phyloP scores from a whole-genome alignment of 2,329 filamentous ascomycete genomes.

The Escovopsis sp. region DNA sequence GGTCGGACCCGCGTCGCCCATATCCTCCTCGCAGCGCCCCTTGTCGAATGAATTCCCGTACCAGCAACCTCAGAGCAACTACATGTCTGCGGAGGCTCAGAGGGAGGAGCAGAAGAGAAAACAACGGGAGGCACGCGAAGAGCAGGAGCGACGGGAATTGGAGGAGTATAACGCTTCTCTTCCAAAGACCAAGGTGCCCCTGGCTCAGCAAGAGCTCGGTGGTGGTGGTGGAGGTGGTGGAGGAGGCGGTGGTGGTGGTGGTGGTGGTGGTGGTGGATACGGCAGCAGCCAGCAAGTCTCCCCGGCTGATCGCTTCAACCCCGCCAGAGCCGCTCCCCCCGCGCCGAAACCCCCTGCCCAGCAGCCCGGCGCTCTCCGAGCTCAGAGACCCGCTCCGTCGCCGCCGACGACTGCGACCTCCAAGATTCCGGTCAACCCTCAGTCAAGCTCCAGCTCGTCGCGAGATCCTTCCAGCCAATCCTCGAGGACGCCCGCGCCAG shows the following conservation, averaged over 20 bases:
- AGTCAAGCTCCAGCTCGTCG: constrained; percentile 34
- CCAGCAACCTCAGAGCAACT: constrained; percentile 44
- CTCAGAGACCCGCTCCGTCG: constrained; percentile 72
- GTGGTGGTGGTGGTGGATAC: constrained; percentile 36
- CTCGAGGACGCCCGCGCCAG: constrained; percentile 32
- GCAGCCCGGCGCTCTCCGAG: constrained; percentile 41
- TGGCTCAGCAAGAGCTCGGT: constrained; percentile 84
- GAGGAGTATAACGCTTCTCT: constrained; percentile 84
- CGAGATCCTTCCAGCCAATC: constrained; percentile 26
- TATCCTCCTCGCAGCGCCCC: constrained; percentile 31
- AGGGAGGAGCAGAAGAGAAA: constrained; percentile 47
- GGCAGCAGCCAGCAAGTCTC: constrained; percentile 27
- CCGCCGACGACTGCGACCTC: constrained; percentile 35
- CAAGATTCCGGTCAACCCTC: constrained; percentile 33
- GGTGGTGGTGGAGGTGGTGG: constrained; percentile 43
- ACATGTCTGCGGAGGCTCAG: constrained; percentile 33
- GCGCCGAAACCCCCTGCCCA: constrained; percentile 49
- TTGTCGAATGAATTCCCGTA: constrained; percentile 27
- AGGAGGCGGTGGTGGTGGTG: too few species aligned
- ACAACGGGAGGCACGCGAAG: constrained; percentile 39
- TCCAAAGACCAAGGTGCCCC: constrained; percentile 62
- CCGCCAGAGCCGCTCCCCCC: constrained; percentile 68
- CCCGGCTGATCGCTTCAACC: constrained; percentile 63
- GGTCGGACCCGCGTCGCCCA: constrained; percentile 24
- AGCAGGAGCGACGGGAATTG: constrained; percentile 58